Evolutionary conservation across 2,329 filamentous ascomycete genomes (phyloP), one percentile per base, ranked within the genome.

Genomic region (Penicillium oxalicum): DNA sequence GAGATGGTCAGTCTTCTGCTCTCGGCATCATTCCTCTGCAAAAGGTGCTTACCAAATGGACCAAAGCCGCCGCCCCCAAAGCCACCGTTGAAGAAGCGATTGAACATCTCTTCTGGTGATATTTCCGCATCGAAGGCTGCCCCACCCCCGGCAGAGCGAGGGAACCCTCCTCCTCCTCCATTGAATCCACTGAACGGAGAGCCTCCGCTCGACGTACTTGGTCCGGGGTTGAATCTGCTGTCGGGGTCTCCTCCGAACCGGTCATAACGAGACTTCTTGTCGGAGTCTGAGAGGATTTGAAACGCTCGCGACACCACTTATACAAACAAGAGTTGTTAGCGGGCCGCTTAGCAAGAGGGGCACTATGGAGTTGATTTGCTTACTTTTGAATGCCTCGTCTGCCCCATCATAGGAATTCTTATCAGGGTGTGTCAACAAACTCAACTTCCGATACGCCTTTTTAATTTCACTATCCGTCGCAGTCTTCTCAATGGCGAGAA

Each of bases 381-480:
- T 64, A 83, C 80, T 87, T 77, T 98, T 98, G 76, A 98, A 98
- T 29, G 93, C 93, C 74, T 98, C 93, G 68, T 96, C 93, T 47
- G 93, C 91, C 51, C 94, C 83, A 34, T 91, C 85, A 68, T 96
- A 91, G 44, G 91, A 91, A 77, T 98, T 98, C 77, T 98, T 98
- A 77, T 98, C 93, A 55, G 93, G 93, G 76, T 98, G 93, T 51
- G 93, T 98, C 64, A 97, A 78, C 62, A 98, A 75, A 66, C 87
- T 93, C 67, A 94, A 79, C 74, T 95, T 97, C 64, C 91, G 82
- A 73, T 98, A 98, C 5, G 93, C 91, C 76, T 97, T 97, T 71
- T 97, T 98, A 67, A 98, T 90, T 63, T 97, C 91, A 53, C 77
- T 71, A 60, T 97, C 91, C 42, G 82, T 82, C 43, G 75, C 71